Evolutionary conservation across 106 monocot genomes (phyloP).

Genomic region (Platanthera zijinensis): DNA sequence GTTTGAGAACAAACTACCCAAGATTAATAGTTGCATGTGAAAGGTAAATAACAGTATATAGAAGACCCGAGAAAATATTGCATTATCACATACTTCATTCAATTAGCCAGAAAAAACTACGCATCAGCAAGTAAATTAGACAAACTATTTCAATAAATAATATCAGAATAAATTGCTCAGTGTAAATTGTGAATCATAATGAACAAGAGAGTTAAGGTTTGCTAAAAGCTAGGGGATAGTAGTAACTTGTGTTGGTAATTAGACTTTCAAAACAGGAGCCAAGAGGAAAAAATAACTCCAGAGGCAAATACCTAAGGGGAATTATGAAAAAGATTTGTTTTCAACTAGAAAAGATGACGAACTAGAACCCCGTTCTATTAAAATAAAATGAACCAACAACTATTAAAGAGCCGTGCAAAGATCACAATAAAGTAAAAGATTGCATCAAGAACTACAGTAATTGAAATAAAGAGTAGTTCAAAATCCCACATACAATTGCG

Average conservation of each 20-base stretch:
- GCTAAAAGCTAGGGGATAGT: background rate
- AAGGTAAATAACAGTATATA: background rate
- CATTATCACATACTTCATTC: background rate
- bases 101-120: too few species aligned
- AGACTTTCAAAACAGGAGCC: background rate
- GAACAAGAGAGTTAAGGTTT: background rate
- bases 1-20: too few species aligned
- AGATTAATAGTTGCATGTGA: background rate
- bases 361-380: background rate
- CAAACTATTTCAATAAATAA: background rate
- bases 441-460: background rate
- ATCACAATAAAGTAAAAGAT: background rate
- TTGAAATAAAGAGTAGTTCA: background rate
- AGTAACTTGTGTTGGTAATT: background rate
- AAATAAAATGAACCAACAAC: background rate
- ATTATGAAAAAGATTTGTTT: background rate
- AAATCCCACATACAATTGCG: slow-evolving; percentile 53
- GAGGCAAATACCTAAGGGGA: background rate
- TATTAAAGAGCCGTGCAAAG: background rate
- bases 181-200: background rate
- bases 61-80: background rate
- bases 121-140: background rate
- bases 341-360: background rate
- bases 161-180: background rate
- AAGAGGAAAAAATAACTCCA: background rate